A percentile compares a stretch with the other conserved stretches of the same genome.
Conservation (phyloP, 495 filamentous ascomycete genomes). For the Podospora anserina region DNA sequence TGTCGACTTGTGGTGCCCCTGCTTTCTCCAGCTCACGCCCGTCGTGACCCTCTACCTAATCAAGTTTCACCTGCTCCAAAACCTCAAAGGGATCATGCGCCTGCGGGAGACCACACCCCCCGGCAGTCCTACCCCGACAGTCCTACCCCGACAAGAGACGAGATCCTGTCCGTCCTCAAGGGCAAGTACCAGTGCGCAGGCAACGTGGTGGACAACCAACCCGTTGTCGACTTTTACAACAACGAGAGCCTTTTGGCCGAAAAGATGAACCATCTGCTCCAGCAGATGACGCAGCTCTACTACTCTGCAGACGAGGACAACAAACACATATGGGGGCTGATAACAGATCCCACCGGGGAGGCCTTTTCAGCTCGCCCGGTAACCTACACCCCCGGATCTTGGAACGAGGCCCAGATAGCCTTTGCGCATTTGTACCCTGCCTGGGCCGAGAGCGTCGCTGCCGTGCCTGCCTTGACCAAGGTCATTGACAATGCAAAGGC, state of each 20-base stretch:
- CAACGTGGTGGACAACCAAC: constrained; percentile 10
- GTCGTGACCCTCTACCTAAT: constrained; percentile 12
- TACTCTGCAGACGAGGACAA: constrained; percentile 7
- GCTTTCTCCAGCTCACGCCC: constrained; percentile 4
- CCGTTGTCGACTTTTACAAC: constrained; percentile 3
- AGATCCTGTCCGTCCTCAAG: constrained; percentile 7
- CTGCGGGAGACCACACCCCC: neutral
- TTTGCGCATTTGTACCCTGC: constrained; percentile 19
- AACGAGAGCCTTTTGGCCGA: constrained; percentile 1
- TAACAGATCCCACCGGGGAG: constrained; percentile 9
- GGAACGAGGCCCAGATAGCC: constrained; percentile 13
- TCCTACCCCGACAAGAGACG: neutral
- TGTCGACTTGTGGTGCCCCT: constrained; percentile 14
- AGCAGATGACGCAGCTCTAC: constrained; percentile 7
- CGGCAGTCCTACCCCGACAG: neutral
- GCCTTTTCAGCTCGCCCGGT: constrained; percentile 4
- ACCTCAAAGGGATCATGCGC: constrained; percentile 6
- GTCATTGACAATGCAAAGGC: neutral
- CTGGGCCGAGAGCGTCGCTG: constrained; percentile 15
- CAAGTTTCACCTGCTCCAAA: constrained; percentile 18
- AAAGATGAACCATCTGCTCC: neutral
- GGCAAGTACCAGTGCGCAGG: constrained; percentile 4
- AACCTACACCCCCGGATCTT: constrained; percentile 11
- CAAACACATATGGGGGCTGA: constrained; percentile 10
- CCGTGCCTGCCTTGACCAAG: neutral